Base-by-base conservation (phyloP, 768 basidiomycete species). In the Leccinum sublutescens region DNA sequence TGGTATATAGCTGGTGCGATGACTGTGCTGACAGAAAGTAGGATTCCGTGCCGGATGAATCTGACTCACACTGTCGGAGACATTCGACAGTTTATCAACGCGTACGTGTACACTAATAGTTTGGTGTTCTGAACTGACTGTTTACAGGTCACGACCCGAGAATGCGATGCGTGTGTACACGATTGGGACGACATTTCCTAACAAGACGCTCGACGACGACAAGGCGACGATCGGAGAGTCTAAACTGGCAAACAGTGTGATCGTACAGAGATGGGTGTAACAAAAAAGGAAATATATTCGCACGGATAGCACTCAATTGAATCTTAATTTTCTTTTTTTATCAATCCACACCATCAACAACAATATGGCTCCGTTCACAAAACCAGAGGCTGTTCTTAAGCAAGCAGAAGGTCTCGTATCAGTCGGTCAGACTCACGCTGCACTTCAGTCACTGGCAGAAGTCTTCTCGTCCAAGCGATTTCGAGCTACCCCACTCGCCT, bases 391-490 rank as follows among this genome's bases (percentile, higher is more conserved):
- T 33, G 88, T 93, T 62, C 82, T 93, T 68, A 94, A 93, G 79
- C 91, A 92, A 72, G 91, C 92, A n/a, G 91, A 95, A 68, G 93
- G 93, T 59, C 91, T 96, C 56, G 86, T 96, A 68, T 91, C 91
- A 59, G 93, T 95, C 67, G 90, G 91, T 27, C 93, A 95, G 77
- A 87, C 86, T 0, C 89, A 91, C 71, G 93, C 93, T 5, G 94
- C 94, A 7, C 84, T 95, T 12, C 91, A 94, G 70, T 90, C 90
- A 6, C 82, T 96, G 65, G 87, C 93, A 2, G 93, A 96, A 71
- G 91, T 95, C 86, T 94, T 96, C 75, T 80, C 87, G 33, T 91
- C 91, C 19, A 98, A 98, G 79, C 88, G 92, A 52, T 98, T 98
- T 80, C 85, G 95, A 64, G 87, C 90, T 43, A 98, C 95, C 0